These are phyloP conservation scores for Gloeopeniophorella convolvens DNA, from an alignment of 768 basidiomycete species.

Conservation along the genomic window DNA sequence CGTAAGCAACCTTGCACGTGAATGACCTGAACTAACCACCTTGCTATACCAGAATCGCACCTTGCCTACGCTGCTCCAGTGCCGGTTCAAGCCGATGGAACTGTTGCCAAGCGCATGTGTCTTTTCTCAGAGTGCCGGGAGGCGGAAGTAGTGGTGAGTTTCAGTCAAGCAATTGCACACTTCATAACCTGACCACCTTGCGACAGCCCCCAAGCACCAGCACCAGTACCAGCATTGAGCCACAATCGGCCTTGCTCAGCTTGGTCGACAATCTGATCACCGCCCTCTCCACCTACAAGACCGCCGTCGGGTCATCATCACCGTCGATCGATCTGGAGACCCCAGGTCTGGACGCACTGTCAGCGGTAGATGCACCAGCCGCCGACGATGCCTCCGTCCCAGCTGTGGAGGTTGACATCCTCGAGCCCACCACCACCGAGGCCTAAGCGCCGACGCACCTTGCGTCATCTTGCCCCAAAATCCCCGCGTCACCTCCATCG, in stretches of 20 bases:
- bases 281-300: not conserved
- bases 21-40: not conserved
- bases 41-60: not conserved
- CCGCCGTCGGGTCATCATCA: not conserved
- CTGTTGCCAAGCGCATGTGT: not conserved
- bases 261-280: not conserved
- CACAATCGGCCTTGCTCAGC: too few species aligned
- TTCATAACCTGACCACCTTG: not conserved
- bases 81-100: not conserved
- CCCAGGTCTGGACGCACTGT: too few species aligned
- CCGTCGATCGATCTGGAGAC: too few species aligned
- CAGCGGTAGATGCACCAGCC: too few species aligned
- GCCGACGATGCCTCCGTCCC: too few species aligned
- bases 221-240: too few species aligned
- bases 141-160: not conserved
- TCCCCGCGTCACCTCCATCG: too few species aligned
- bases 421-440: too few species aligned
- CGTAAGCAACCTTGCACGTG: not conserved
- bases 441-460: too few species aligned
- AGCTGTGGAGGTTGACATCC: too few species aligned
- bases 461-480: too few species aligned
- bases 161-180: not conserved
- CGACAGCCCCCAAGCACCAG: not conserved
- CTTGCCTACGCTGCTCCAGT: slow-evolving; percentile 1
- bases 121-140: not conserved